A percentile compares a stretch with the other conserved stretches of the same genome.
Evolutionary conservation across 306 rosid genomes (phyloP).

Genomic region (Glycyrrhiza uralensis): DNA sequence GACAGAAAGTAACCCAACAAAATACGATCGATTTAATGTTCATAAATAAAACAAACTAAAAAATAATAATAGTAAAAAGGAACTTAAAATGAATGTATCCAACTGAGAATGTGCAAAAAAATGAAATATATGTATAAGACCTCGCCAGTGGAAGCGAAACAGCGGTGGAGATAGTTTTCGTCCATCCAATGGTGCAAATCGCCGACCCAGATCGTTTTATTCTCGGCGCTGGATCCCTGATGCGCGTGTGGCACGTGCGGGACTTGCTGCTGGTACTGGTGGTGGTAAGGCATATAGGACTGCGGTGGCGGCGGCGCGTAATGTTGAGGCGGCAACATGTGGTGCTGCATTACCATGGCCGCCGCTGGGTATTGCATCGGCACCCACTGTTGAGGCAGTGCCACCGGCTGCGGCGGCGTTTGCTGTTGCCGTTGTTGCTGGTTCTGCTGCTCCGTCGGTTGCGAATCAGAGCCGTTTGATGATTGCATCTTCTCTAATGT

Average conservation of each 20-base stretch:
- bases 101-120: not conserved
- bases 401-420: conserved; percentile 25
- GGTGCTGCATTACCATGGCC: conserved; percentile 96
- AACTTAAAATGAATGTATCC: not conserved
- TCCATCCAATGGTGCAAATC: conserved; percentile 97
- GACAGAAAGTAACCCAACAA: not conserved
- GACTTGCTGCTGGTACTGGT: conserved; percentile 56
- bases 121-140: conserved; percentile 3
- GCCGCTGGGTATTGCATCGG: conserved; percentile 85
- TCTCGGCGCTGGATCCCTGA: conserved; percentile 66
- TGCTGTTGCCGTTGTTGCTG: conserved; percentile 27
- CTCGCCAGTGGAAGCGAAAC: conserved; percentile 84
- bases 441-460: conserved; percentile 37
- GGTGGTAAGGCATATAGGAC: conserved; percentile 74
- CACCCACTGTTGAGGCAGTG: conserved; percentile 59
- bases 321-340: conserved; percentile 84
- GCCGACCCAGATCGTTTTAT: conserved; percentile 89
- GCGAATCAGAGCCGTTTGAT: conserved; percentile 71
- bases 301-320: conserved; percentile 51
- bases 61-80: not conserved
- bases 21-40: not conserved
- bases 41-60: not conserved
- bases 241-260: conserved; percentile 42
- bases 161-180: conserved; percentile 76
- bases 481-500: conserved; percentile 53